A percentile compares a stretch with the other conserved stretches of the same genome.
Conservation (phyloP, 192 early-diverging fungal species). For the Backusella sp. region DNA sequence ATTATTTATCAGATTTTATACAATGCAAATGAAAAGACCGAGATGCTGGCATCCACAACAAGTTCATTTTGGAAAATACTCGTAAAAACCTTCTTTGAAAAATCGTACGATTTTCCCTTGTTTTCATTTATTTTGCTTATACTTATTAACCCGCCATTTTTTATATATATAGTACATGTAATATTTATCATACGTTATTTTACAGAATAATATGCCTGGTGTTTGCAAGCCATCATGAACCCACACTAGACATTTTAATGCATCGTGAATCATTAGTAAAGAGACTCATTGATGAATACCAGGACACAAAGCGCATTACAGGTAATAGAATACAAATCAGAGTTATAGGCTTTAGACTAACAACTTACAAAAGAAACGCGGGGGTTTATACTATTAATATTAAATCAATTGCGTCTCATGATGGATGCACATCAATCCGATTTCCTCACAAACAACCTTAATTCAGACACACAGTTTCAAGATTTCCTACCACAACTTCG, state of each 20-base stretch:
- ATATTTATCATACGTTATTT: slow-evolving; percentile 36
- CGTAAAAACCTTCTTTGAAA: slow-evolving; percentile 36
- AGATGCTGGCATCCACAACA: slow-evolving; percentile 23
- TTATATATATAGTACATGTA: slow-evolving; percentile 17
- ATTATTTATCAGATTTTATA: slow-evolving; percentile 21
- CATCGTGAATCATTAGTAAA: slow-evolving; percentile 24
- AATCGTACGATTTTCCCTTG: slow-evolving; percentile 12
- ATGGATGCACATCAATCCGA: slow-evolving; percentile 13
- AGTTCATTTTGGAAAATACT: slow-evolving; percentile 31
- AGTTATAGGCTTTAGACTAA: too few relatives aligned
- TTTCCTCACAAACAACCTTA: slow-evolving; percentile 13
- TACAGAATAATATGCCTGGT: slow-evolving; percentile 26
- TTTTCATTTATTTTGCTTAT: background rate
- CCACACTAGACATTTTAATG: slow-evolving; percentile 13
- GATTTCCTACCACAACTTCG: slow-evolving; percentile 25
- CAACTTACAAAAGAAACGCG: slow-evolving; percentile 10
- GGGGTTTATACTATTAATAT: slow-evolving; percentile 31
- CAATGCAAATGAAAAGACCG: slow-evolving; percentile 4
- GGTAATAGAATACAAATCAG: slow-evolving; percentile 12
- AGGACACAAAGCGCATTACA: slow-evolving; percentile 21
- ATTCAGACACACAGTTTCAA: slow-evolving; percentile 9
- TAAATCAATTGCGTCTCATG: slow-evolving; percentile 29
- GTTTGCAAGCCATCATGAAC: slow-evolving; percentile 15
- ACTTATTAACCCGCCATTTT: background rate
- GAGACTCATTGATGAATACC: slow-evolving; percentile 22